Conservation (phyloP, 2,329 filamentous ascomycete genomes). For the Coniochaeta sp. region DNA sequence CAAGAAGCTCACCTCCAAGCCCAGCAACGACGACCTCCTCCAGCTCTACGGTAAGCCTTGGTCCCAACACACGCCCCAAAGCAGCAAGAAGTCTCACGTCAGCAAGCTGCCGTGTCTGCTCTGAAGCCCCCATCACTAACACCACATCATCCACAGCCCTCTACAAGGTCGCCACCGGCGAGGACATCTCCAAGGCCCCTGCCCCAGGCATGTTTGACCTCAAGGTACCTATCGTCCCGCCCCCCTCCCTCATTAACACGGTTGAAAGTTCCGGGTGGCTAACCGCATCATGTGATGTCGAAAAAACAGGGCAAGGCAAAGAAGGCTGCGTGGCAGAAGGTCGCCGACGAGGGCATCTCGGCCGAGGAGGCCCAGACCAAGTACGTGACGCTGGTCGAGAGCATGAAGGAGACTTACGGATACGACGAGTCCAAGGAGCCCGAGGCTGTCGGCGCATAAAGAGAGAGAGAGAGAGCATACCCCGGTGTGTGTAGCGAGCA, state of each 20-base stretch:
- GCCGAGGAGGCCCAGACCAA: conserved; percentile 62
- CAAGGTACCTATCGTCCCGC: conserved; percentile 38
- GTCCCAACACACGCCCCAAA: not conserved
- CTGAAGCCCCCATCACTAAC: no score
- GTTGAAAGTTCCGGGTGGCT: no score
- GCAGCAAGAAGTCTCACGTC: not conserved
- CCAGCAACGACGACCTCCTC: conserved; percentile 56
- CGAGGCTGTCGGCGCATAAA: conserved; percentile 39
- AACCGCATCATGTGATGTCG: no score
- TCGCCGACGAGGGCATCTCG: conserved; percentile 55
- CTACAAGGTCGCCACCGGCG: conserved; percentile 50
- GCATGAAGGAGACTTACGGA: conserved; percentile 62
- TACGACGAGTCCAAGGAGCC: conserved; percentile 57
- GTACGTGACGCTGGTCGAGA: conserved; percentile 68
- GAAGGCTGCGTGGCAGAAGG: conserved; percentile 67
- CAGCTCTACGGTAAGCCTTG: conserved; percentile 46
- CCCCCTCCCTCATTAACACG: not conserved
- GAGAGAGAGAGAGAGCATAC: not conserved
- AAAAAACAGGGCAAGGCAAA: conserved; percentile 67
- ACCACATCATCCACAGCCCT: conserved; percentile 31
- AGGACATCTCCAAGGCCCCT: conserved; percentile 48
- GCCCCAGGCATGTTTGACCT: conserved; percentile 64
- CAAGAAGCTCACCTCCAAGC: conserved; percentile 61
- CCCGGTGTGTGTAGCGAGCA: not conserved
- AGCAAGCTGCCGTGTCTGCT: no score